Conservation (phyloP, 1,284 basidiomycete genomes). For the Moesziomyces antarcticus region DNA sequence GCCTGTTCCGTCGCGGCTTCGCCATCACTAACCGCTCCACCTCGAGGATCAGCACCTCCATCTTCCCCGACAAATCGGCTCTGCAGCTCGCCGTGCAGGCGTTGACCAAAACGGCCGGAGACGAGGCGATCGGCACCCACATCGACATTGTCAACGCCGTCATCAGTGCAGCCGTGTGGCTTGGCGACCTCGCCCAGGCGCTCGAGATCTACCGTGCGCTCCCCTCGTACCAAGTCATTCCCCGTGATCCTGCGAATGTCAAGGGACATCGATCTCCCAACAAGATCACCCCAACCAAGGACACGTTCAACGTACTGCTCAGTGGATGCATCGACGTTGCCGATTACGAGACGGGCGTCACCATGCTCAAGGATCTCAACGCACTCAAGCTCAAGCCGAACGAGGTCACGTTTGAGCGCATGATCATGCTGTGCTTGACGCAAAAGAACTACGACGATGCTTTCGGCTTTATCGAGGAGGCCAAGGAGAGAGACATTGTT, state of each 20-base stretch:
- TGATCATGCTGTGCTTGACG: conserved; percentile 47
- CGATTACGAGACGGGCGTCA: conserved; percentile 30
- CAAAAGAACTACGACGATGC: conserved; percentile 54
- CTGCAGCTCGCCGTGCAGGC: conserved; percentile 26
- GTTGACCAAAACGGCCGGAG: conserved; percentile 11
- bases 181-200: conserved; percentile 25
- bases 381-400: conserved; percentile 13
- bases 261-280: not conserved
- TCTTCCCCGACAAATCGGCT: conserved; percentile 11
- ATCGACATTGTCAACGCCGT: conserved; percentile 34
- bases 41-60: conserved; percentile 27
- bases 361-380: conserved; percentile 40
- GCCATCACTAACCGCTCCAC: conserved; percentile 11
- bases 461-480: conserved; percentile 53
- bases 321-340: conserved; percentile 34
- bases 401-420: conserved; percentile 50
- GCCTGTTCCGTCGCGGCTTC: conserved; percentile 9
- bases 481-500: conserved; percentile 30
- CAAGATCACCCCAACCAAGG: conserved; percentile 17
- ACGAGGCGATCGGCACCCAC: conserved; percentile 16
- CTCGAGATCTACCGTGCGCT: conserved; percentile 40
- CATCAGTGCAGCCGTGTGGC: conserved; percentile 32
- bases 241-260: not conserved
- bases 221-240: conserved; percentile 2
- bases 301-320: conserved; percentile 47